Conservation (phyloP, 176 grass and related monocot genomes). For the Musa itinerans region DNA sequence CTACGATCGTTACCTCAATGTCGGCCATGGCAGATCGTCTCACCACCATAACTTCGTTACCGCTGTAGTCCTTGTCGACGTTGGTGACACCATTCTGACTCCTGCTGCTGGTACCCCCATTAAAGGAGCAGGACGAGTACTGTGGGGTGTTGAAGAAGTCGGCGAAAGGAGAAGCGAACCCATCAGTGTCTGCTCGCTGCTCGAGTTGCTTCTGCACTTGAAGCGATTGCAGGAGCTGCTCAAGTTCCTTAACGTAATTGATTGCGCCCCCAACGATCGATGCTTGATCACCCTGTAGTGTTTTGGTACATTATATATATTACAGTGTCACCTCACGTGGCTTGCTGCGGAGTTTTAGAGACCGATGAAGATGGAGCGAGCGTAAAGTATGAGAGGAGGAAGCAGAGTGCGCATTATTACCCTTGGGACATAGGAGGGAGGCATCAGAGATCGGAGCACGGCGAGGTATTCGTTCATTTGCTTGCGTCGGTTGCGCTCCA, state of each 20-base stretch:
- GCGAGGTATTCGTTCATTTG: constrained; percentile 99
- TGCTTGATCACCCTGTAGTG: constrained; percentile 7
- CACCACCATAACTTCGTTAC: not conserved
- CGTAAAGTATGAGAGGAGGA: too few species aligned
- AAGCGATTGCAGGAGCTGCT: not conserved
- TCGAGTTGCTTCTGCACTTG: constrained; percentile 1
- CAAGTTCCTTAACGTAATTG: constrained; percentile 6
- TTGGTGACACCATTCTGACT: too few species aligned
- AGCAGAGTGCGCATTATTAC: constrained; percentile 15
- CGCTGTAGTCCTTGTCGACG: not conserved
- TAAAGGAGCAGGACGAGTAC: not conserved
- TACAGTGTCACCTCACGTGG: too few species aligned
- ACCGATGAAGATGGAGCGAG: too few species aligned
- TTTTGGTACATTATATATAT: too few species aligned
- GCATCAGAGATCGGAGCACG: constrained; percentile 85
- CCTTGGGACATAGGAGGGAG: constrained; percentile 70
- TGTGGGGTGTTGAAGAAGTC: not conserved
- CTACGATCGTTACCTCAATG: not conserved
- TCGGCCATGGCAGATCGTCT: not conserved
- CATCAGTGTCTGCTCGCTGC: not conserved
- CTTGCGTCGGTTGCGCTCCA: constrained; percentile 90
- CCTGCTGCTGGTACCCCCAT: too few species aligned
- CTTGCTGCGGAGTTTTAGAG: too few species aligned
- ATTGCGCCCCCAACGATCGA: not conserved
- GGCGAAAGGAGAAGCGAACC: not conserved